Base-by-base conservation (phyloP, 345 rosid species). In the Gossypium longicalyx region DNA sequence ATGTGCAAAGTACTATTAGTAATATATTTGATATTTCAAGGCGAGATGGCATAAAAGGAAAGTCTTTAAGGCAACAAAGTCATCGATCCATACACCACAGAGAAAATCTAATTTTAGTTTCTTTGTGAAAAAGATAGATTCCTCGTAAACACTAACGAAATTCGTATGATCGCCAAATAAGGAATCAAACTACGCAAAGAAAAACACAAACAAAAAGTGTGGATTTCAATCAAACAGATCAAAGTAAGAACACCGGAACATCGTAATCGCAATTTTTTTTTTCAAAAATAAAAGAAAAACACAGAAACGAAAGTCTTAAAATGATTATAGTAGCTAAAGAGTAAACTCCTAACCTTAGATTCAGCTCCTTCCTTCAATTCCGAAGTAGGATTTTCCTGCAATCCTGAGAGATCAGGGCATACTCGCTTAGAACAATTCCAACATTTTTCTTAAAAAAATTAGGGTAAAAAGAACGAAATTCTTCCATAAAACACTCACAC, bases 301-400 rank as follows among this genome's bases (percentile, higher is more conserved):
- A 5, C 7, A 34, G 41, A 34, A 34, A 34, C 7, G 67, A 17
- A 34, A 29, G 45, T 29, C 34, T 51, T 9, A 65, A 65, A 19
- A 65, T 65, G 52, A 43, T 65, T 19, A 65, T 19, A 44, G 70
- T 23, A 29, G 38, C 9, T 6, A 67, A 67, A 47, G 27, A 68
- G 12, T 25, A 68, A 25, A 68, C 5, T 47, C 6, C 41, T 44
- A 12, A 20, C 70, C 70, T 20, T 66, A 20, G 22, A 19, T 45
- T 66, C 70, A 44, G 53, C 70, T 66, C 29, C 17, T 44, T 66
- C 70, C 29, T 44, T 66, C 11, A 25, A 66, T 44, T 66, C 53
- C 53, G 29, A 66, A 44, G 17, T 20, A 66, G 17, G 12, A 44
- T 44, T 66, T 10, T 19, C 70, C 70, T 10, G 27, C 15, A n/a